Base-by-base conservation (phyloP, 2,329 filamentous ascomycete genomes). In the Reticulascus tulasneorum region DNA sequence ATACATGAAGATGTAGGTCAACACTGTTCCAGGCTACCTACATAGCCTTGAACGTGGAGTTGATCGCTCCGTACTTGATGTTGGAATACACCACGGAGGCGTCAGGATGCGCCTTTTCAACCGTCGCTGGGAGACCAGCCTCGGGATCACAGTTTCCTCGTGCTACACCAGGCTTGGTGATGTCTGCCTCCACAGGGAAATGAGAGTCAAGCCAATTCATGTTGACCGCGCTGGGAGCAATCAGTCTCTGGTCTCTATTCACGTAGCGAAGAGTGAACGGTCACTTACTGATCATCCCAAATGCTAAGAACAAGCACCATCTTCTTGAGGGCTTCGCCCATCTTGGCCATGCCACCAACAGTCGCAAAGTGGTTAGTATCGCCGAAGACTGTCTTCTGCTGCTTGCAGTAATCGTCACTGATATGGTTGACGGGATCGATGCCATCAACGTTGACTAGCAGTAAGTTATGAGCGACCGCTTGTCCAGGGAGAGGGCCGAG, bases 161-260 rank as follows among this genome's bases (percentile, higher is more conserved):
- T 32, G 38, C 47, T 18, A 39, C 44, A 16, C 53, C 52, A 18
- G 50, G 49, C 37, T 47, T 30, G 38, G 46, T 46, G n/a, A n/a
- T n/a, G 29, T 42, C 38, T 43, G 49, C 47, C 38, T 49, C 51
- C 12, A 41, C 44, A 18, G 79, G 78, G 63, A 72, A 81, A 52
- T 61, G 67, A 43, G 69, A 72, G 64, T 85, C 80, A 47, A 86
- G 73, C 82, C 81, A 85, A 48, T 81, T 70, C 78, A 85, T 84
- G 61, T 79, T 70, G 50, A 73, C n/a, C n/a, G n/a, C n/a, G n/a
- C n/a, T n/a, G n/a, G n/a, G n/a, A n/a, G n/a, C n/a, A n/a, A n/a
- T n/a, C n/a, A n/a, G n/a, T n/a, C n/a, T n/a, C n/a, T n/a, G n/a
- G n/a, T n/a, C n/a, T n/a, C n/a, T n/a, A n/a, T n/a, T n/a, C n/a